Conservation (phyloP, 1,139 yeast species). For the Diutina siamensis region DNA sequence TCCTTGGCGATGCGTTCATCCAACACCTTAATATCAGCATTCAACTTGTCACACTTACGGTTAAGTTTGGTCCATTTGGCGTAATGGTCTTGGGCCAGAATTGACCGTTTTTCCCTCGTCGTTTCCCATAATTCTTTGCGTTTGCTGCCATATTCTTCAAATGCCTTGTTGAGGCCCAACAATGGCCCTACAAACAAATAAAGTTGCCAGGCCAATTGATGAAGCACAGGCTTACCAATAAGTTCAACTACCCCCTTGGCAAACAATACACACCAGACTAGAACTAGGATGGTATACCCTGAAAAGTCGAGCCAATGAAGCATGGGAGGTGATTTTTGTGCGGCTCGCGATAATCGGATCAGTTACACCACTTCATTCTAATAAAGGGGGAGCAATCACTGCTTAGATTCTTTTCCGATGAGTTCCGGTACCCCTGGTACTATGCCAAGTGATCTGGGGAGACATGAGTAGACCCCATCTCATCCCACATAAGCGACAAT, state of each 20-base stretch:
- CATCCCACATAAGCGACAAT: no score
- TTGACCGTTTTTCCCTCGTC: constrained; percentile 41
- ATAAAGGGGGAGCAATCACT: no score
- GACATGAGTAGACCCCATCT: no score
- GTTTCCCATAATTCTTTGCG: constrained; percentile 36
- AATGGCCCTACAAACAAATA: constrained; percentile 26
- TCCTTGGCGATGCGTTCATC: constrained; percentile 24
- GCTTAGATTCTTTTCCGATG: no score
- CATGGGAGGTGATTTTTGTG: not conserved
- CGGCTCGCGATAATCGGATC: no score
- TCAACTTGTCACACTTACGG: constrained; percentile 52
- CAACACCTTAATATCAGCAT: constrained; percentile 36
- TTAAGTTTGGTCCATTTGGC: constrained; percentile 94
- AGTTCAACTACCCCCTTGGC: constrained; percentile 19
- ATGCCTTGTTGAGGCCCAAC: constrained; percentile 17
- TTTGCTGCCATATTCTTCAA: constrained; percentile 24
- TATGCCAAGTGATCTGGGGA: no score
- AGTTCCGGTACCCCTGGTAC: no score
- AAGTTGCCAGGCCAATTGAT: constrained; percentile 28
- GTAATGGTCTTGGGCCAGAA: constrained; percentile 87
- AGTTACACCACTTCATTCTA: no score
- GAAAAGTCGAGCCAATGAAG: constrained; percentile 1
- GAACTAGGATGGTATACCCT: constrained; percentile 10
- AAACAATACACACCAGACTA: constrained; percentile 21
- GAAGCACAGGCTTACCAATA: constrained; percentile 26